Evolutionary conservation across 371 early-diverging fungal species (phyloP).

Genomic region (Thermomucor indicae-seudaticae): DNA sequence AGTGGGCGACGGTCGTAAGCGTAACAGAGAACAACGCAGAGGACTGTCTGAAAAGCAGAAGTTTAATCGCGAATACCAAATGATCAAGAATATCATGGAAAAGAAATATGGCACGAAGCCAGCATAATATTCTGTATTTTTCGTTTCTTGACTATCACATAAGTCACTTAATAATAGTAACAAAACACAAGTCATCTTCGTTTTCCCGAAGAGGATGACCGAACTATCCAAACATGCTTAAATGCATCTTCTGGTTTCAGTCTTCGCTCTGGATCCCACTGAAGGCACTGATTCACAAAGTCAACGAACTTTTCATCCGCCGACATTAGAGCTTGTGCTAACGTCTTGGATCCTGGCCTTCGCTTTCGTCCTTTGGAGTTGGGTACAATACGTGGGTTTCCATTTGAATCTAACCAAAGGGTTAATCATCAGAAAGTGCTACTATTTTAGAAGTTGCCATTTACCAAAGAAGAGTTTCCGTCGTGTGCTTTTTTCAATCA

Average conservation of each 20-base stretch:
- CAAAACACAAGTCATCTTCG: too few relatives aligned
- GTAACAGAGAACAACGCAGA: conserved; percentile 47
- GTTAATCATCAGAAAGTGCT: neutral
- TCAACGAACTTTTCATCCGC: conserved; percentile 75
- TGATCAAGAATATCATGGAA: conserved; percentile 63
- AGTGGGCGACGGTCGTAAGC: conserved; percentile 63
- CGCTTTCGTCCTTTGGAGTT: conserved; percentile 87
- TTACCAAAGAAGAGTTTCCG: conserved; percentile 85
- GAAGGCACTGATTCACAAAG: conserved; percentile 76
- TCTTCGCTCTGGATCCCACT: conserved; percentile 85
- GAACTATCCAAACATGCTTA: conserved; percentile 67
- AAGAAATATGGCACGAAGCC: conserved; percentile 51
- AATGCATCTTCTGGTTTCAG: conserved; percentile 81
- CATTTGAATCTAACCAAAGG: conserved; percentile 47
- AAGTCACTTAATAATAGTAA: too few relatives aligned
- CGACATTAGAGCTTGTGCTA: conserved; percentile 66
- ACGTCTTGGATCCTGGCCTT: conserved; percentile 66
- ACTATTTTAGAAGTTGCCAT: neutral
- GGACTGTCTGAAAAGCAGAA: conserved; percentile 55
- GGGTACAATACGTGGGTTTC: conserved; percentile 62
- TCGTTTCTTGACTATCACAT: too few relatives aligned
- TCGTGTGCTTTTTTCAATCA: conserved; percentile 76
- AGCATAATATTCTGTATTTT: too few relatives aligned
- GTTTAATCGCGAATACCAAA: conserved; percentile 64
- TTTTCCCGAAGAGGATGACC: conserved; percentile 4